phyloP scores from a whole-genome alignment of 257 asterid genomes.

The Gardenia jasminoides region DNA sequence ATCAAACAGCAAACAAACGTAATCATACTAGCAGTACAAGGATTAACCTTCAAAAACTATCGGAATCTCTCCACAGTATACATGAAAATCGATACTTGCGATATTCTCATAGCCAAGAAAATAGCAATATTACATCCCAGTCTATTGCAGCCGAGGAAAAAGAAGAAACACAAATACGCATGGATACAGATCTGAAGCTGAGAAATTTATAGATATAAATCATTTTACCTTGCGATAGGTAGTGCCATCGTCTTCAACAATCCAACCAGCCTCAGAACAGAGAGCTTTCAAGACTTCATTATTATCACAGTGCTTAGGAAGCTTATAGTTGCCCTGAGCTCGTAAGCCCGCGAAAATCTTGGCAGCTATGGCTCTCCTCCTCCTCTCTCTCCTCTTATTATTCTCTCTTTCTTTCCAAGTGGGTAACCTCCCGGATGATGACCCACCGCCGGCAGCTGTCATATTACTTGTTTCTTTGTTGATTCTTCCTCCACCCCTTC shows the following conservation, averaged over 20 bases:
- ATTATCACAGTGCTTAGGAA: constrained; percentile 79
- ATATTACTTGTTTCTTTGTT: not conserved
- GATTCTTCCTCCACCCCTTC: not conserved
- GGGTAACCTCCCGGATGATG: constrained; percentile 41
- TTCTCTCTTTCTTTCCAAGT: constrained; percentile 89
- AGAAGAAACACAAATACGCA: not conserved
- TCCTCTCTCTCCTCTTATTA: constrained; percentile 71
- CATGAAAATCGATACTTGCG: not conserved
- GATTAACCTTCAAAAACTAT: not conserved
- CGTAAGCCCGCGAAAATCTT: constrained; percentile 75
- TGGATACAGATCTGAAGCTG: not conserved
- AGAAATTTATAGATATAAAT: not conserved
- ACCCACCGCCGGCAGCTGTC: constrained; percentile 29
- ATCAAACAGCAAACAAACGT: constrained; percentile 18
- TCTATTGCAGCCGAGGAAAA: not conserved
- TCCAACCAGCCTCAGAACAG: constrained; percentile 78
- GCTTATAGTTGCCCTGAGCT: constrained; percentile 67
- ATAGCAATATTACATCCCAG: not conserved
- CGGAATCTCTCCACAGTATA: not conserved
- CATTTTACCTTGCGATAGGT: constrained; percentile 64
- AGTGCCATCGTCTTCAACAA: constrained; percentile 82
- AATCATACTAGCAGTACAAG: not conserved
- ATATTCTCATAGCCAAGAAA: not conserved
- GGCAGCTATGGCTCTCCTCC: constrained; percentile 77
- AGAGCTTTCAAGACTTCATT: constrained; percentile 85